Base-by-base conservation (phyloP, 768 basidiomycete genomes). In the Amanita fuliginea region DNA sequence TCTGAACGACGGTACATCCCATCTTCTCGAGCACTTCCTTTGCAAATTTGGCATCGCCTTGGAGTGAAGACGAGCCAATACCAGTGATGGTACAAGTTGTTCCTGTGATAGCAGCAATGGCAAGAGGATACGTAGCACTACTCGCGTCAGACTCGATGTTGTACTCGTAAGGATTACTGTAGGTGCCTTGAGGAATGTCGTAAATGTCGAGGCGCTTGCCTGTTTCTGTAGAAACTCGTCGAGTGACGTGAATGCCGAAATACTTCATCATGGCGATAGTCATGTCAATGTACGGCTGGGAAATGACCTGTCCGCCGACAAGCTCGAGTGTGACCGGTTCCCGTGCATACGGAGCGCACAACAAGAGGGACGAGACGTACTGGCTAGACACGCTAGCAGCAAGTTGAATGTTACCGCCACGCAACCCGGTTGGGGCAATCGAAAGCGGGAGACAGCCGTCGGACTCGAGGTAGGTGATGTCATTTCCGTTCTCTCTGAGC, bases 261-360 rank as follows among this genome's bases (percentile, higher is more conserved):
- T 85, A 79, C 54, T 74, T 74, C 96, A 99, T 98, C 85, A 99
- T 96, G 7, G 92, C 82, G 56, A 96, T 86, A 7, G 96, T 98
- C 96, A 98, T 97, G 68, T 99, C 94, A 64, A 99, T 98, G 70
- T 98, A 99, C 0, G 93, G 93, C 67, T 98, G 95, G 4, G 92
- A 96, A 62, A 99, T 97, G 60, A 98, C 96, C 52, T 88, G 83
- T 0, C 92, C 95, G 9, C 95, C 96, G 0, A 80, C 86, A 53
- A 99, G 77, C 66, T 96, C 86, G 46, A 98, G 81, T 2, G 81
- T 83, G 52, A 96, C 78, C n/a, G 85, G 74, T 60, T 89, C 73
- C 24, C 65, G 58, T 1, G 95, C 93, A 60, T 98, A 99, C 1
- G 95, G 96, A 0, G 96, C 94, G 61, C 93, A 96, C 34, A 98